Conservation (phyloP, 805 yeast species). For the Cyberlindnera galapagoensis region DNA sequence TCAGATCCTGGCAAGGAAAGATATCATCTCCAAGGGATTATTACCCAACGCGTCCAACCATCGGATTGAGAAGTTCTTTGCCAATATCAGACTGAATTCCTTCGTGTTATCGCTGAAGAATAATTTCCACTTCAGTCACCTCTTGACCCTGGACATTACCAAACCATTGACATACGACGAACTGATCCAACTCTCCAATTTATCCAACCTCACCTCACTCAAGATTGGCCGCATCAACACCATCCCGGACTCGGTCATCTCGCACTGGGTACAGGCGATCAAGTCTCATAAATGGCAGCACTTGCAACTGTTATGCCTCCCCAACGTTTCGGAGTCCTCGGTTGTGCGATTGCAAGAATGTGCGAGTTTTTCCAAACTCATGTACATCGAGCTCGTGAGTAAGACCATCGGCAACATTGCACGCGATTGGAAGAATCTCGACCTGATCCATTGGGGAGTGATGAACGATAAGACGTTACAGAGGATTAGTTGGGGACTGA, state of each 20-base stretch:
- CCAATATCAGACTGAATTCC: conserved; percentile 18
- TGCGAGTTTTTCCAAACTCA: conserved; percentile 10
- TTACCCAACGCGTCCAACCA: conserved; percentile 22
- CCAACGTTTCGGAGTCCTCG: conserved; percentile 13
- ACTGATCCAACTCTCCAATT: conserved; percentile 13
- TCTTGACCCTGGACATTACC: conserved; percentile 16
- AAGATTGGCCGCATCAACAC: conserved; percentile 9
- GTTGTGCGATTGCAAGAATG: conserved; percentile 14
- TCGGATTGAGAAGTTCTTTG: conserved; percentile 29
- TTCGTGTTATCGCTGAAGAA: conserved; percentile 13
- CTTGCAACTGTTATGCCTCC: conserved; percentile 18
- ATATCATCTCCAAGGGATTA: conserved; percentile 12
- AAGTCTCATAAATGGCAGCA: conserved; percentile 19
- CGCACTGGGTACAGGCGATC: conserved; percentile 20
- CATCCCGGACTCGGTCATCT: conserved; percentile 16
- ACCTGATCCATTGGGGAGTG: conserved; percentile 14
- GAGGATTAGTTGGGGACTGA: conserved; percentile 17
- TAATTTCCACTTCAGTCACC: conserved; percentile 9
- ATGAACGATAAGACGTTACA: conserved; percentile 7
- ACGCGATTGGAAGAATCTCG: conserved; percentile 15
- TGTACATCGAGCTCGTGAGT: conserved; percentile 16
- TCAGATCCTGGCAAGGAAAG: conserved; percentile 12
- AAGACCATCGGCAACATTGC: conserved; percentile 8
- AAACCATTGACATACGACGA: conserved; percentile 13
- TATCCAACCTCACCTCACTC: conserved; percentile 15